Conservation (phyloP, 1,139 yeast genomes). For the Debaryomyces robertsiae region DNA sequence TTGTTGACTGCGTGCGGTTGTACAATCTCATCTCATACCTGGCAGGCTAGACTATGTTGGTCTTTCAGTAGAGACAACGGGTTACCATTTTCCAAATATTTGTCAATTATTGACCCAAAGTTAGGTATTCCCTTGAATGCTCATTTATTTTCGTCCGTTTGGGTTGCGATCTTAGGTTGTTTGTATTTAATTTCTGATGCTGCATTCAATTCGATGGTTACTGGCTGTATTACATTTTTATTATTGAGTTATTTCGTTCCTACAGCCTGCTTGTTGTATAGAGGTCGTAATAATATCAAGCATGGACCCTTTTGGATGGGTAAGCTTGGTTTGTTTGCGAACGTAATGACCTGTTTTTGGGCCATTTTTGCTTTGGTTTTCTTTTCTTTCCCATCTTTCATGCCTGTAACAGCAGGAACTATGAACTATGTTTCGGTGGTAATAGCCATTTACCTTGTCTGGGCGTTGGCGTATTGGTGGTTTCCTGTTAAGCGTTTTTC, state of each 20-base stretch:
- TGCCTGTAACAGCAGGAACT: conserved; percentile 62
- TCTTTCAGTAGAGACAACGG: conserved; percentile 74
- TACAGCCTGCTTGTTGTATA: conserved; percentile 51
- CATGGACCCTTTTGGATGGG: conserved; percentile 72
- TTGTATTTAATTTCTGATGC: conserved; percentile 45
- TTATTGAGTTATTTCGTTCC: conserved; percentile 46
- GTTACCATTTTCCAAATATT: conserved; percentile 45
- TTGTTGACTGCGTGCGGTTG: conserved; percentile 44
- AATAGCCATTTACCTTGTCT: conserved; percentile 55
- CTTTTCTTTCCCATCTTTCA: conserved; percentile 65
- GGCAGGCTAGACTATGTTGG: conserved; percentile 73
- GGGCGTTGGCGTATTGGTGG: conserved; percentile 61
- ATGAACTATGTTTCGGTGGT: conserved; percentile 78
- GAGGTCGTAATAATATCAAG: conserved; percentile 60
- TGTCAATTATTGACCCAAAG: conserved; percentile 44
- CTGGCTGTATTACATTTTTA: conserved; percentile 48
- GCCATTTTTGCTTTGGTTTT: conserved; percentile 60
- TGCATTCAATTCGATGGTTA: conserved; percentile 50
- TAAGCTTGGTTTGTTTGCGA: conserved; percentile 56
- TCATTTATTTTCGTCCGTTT: conserved; percentile 41
- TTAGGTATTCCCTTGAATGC: conserved; percentile 49
- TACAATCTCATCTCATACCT: conserved; percentile 45
- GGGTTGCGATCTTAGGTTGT: conserved; percentile 44
- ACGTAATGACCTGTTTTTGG: conserved; percentile 59
- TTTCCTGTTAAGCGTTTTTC: conserved; percentile 45